Evolutionary conservation across 306 rosid genomes (phyloP), one percentile per base, ranked within the genome.

Genomic region (Castanea sativa): DNA sequence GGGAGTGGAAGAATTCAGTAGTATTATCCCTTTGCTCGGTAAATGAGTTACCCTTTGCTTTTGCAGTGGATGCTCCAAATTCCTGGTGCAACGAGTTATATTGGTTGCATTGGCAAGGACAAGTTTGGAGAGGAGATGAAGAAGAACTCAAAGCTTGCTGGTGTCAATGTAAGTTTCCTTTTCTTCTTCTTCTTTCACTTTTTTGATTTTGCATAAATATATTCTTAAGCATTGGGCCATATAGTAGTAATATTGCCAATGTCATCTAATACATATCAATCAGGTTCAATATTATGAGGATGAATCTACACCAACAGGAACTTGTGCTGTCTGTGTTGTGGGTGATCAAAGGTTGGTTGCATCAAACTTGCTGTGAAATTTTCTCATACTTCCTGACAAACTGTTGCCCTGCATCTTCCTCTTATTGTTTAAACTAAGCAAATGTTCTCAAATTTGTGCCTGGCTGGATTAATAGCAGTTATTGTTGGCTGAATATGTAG

Each of bases 41-140:
- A 27, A 63, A 29, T 29, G 35, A 14, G 0, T 73, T 69, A 29
- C 29, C n/a, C 29, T 56, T 83, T 85, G n/a, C 29, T 49, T 67
- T 67, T 76, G 27, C 55, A 95, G 97, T 92, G 97, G 97, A 45
- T 94, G 89, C 93, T 94, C 79, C 97, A 94, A 92, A 77, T 23
- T 59, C 93, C 97, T 29, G 90, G 91, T 63, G 97, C 97, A 76
- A 91, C 98, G 41, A 86, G 94, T 82, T 94, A 86, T 86, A 94
- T 94, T 2, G 98, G 98, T 60, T 85, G 91, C 88, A 92, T 94
- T 29, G 97, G 98, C 76, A 94, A 92, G 91, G 97, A 94, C 86
- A 91, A 89, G 77, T 94, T 74, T 76, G 98, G 97, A 9, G 97
- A 89, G 87, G 94, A 86, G 87, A 92, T 94, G 98, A 89, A 86